Evolutionary conservation across 106 monocot species (phyloP).

Genomic region (Agapanthus africanus): DNA sequence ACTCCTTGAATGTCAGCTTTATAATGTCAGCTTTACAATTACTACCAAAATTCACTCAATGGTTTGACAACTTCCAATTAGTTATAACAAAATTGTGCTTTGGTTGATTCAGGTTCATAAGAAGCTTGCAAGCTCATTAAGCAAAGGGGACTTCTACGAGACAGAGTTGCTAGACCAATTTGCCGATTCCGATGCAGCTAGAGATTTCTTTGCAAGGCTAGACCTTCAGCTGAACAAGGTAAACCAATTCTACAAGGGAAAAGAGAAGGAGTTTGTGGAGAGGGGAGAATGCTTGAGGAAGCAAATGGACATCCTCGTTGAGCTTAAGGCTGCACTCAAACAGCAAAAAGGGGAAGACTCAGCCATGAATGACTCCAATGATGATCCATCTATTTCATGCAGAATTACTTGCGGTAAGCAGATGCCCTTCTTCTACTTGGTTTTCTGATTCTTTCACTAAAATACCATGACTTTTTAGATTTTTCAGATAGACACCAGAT

Average conservation of each 20-base stretch:
- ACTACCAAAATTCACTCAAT: too few relatives aligned
- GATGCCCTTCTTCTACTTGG: too few relatives aligned
- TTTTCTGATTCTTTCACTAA: too few relatives aligned
- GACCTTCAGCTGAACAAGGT: conserved; percentile 94
- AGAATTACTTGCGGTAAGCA: conserved; percentile 52
- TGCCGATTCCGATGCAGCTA: conserved; percentile 46
- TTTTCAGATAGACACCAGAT: too few relatives aligned
- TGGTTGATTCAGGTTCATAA: conserved; percentile 52
- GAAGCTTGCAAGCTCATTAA: conserved; percentile 66
- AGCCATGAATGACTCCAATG: conserved; percentile 25
- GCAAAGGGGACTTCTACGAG: conserved; percentile 84
- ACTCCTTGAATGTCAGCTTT: too few relatives aligned
- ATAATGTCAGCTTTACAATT: too few relatives aligned
- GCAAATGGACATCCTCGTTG: conserved; percentile 78
- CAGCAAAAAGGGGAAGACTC: conserved; percentile 37
- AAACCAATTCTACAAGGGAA: conserved; percentile 84
- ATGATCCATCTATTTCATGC: conserved; percentile 55
- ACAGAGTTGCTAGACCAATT: conserved; percentile 80
- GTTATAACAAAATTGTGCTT: too few relatives aligned
- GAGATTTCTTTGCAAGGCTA: conserved; percentile 73
- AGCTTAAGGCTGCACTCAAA: conserved; percentile 54
- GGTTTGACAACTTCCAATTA: too few relatives aligned
- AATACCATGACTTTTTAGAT: too few relatives aligned
- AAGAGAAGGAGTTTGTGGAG: conserved; percentile 84
- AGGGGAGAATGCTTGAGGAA: conserved; percentile 74